phyloP scores from a whole-genome alignment of 169 alveolate species.

The Cryptosporidium ryanae region DNA sequence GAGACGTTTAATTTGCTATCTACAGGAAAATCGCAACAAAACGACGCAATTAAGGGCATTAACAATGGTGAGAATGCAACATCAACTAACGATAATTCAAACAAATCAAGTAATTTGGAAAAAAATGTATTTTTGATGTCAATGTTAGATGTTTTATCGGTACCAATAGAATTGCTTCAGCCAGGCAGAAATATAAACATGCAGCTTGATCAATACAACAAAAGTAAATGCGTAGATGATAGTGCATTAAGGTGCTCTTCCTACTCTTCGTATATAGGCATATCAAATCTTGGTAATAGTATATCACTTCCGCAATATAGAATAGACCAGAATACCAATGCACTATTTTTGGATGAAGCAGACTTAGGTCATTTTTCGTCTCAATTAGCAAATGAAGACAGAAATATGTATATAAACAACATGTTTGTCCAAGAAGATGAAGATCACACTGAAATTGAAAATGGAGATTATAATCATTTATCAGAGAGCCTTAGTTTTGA shows the following conservation, averaged over 20 bases:
- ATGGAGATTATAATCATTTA: background rate
- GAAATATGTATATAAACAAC: background rate
- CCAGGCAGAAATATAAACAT: slow-evolving; percentile 51
- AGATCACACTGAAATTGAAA: background rate
- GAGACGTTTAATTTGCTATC: slow-evolving; percentile 54
- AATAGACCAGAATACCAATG: slow-evolving; percentile 20
- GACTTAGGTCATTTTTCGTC: slow-evolving; percentile 10
- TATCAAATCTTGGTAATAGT: slow-evolving; percentile 22
- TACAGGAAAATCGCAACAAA: slow-evolving; percentile 23
- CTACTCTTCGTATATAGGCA: slow-evolving; percentile 60
- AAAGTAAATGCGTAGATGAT: background rate
- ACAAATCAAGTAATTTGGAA: background rate
- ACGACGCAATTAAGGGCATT: background rate
- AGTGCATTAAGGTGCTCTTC: background rate
- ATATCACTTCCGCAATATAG: slow-evolving; percentile 58
- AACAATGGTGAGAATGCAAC: background rate
- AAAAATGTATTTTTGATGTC: slow-evolving; percentile 54
- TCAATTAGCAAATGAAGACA: background rate
- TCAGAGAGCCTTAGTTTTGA: background rate
- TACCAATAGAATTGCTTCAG: slow-evolving; percentile 53
- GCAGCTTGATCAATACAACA: background rate
- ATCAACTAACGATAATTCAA: background rate
- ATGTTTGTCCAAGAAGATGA: background rate
- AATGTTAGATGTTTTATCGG: slow-evolving; percentile 41
- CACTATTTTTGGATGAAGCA: slow-evolving; percentile 58